These are phyloP conservation scores for Cronartium ribicola DNA, from an alignment of 1,284 basidiomycete genomes.

Conservation along the genomic window DNA sequence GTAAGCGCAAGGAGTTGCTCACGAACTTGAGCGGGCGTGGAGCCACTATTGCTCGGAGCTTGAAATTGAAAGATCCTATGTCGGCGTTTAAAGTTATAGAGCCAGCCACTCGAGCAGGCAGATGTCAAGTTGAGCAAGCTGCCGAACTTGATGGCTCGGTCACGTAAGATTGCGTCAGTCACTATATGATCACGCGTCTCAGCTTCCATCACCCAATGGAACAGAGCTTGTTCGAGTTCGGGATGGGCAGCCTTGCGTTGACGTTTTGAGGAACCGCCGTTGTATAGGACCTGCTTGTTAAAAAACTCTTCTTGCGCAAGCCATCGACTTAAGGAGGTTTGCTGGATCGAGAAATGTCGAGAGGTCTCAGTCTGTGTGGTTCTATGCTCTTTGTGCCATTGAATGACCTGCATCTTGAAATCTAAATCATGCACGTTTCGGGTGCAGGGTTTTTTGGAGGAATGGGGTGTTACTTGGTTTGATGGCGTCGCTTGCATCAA, in stretches of 20 bases:
- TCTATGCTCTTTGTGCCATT: not conserved
- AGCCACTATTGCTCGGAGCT: no score
- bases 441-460: no score
- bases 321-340: not conserved
- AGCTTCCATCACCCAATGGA: slow-evolving; percentile 50
- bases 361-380: not conserved
- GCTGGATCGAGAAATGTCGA: not conserved
- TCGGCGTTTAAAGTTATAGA: slow-evolving; percentile 6
- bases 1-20: not conserved
- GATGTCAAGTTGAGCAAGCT: slow-evolving; percentile 50
- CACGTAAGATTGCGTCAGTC: slow-evolving; percentile 50
- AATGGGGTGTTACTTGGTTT: no score
- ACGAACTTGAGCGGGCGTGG: not conserved
- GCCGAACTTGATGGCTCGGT: slow-evolving; percentile 11
- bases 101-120: slow-evolving; percentile 27
- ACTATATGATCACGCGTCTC: slow-evolving; percentile 48
- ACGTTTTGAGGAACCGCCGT: not conserved
- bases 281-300: not conserved
- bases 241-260: slow-evolving; percentile 41
- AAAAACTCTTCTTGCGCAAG: not conserved
- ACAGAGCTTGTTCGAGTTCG: slow-evolving; percentile 50
- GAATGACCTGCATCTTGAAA: not conserved
- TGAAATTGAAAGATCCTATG: not conserved
- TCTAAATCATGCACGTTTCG: not conserved
- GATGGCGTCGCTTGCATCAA: no score